Base-by-base conservation (phyloP, 495 filamentous ascomycete genomes). In the Venustampulla echinocandica region DNA sequence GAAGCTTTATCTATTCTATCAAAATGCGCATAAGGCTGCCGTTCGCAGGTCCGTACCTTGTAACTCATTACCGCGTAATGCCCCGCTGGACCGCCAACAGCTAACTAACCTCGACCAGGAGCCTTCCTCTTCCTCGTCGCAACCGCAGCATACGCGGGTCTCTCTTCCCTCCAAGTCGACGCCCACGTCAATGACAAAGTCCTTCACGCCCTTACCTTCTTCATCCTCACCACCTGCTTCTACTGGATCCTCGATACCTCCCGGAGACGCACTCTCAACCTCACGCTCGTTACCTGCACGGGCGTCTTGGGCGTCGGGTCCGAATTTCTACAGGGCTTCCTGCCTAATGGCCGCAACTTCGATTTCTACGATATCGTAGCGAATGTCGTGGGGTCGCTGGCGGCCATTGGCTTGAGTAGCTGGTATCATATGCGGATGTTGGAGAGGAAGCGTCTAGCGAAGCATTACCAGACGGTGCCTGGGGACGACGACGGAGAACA, bases 391-490 rank as follows among this genome's bases (percentile, higher is more conserved):
- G 92, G 93, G 30, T 88, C 82, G 46, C 62, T 82, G 13, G 66
- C 68, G 1, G 88, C 76, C 0, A 60, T 96, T 35, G 80, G 73
- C 5, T 57, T 94, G 22, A 90, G 85, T 57, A 79, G 77, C 45
- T 88, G 85, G 82, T 98, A 97, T 52, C 92, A 98, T 65, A 84
- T 83, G 49, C 79, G 92, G 32, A 97, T 97, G 93, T 69, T 98
- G 39, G 89, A 96, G 59, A 73, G 92, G 41, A 87, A 87, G 56
- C 76, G 93, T 38, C 68, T 79, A 58, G 78, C 78, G 34, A 84
- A 82, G 51, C 73, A 76, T 28, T 90, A 93, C 54, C 69, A 72
- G 15, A 64, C 78, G 13, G 79, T 86, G 4, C 66, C 71, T 2
- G 67, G 65, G 10, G 68, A 70, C 35, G 69, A 74, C 7, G 27